These are phyloP conservation scores for Dothideomycetes sp. DNA, from an alignment of 2,329 filamentous ascomycete genomes.

Conservation along the genomic window DNA sequence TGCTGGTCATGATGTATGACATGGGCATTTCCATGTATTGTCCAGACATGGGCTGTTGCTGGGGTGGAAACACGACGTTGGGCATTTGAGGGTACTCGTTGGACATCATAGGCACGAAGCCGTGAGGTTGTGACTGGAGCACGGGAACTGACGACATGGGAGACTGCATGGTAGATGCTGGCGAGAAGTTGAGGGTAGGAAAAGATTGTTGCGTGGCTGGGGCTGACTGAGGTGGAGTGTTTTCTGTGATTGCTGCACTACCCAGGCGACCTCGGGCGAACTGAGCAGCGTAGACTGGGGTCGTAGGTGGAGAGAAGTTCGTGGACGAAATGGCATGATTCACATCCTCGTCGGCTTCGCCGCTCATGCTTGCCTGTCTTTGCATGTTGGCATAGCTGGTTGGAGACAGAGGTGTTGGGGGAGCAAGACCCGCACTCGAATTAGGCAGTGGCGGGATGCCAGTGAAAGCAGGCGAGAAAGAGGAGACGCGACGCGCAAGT, in stretches of 20 bases:
- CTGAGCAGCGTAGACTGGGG: constrained; percentile 24
- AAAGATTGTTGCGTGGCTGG: constrained; percentile 39
- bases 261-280: constrained; percentile 21
- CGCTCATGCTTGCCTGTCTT: constrained; percentile 28
- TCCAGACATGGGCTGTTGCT: constrained; percentile 4
- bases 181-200: constrained; percentile 24
- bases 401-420: constrained; percentile 38
- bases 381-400: constrained; percentile 22
- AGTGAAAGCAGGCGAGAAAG: constrained; percentile 22
- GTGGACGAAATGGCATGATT: constrained; percentile 14
- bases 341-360: constrained; percentile 20
- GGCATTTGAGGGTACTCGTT: constrained; percentile 11
- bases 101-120: constrained; percentile 9
- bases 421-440: constrained; percentile 29
- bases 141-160: constrained; percentile 9
- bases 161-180: constrained; percentile 9
- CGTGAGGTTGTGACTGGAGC: constrained; percentile 9
- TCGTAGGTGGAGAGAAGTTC: constrained; percentile 28
- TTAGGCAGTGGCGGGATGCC: constrained; percentile 7
- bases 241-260: constrained; percentile 26
- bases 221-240: constrained; percentile 40
- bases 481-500: constrained; percentile 27
- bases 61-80: constrained; percentile 10
- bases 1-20: constrained; percentile 10
- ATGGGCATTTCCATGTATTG: constrained; percentile 10